Base-by-base conservation (phyloP, 176 grass and related monocot genomes). In the Alloteropsis semialata region DNA sequence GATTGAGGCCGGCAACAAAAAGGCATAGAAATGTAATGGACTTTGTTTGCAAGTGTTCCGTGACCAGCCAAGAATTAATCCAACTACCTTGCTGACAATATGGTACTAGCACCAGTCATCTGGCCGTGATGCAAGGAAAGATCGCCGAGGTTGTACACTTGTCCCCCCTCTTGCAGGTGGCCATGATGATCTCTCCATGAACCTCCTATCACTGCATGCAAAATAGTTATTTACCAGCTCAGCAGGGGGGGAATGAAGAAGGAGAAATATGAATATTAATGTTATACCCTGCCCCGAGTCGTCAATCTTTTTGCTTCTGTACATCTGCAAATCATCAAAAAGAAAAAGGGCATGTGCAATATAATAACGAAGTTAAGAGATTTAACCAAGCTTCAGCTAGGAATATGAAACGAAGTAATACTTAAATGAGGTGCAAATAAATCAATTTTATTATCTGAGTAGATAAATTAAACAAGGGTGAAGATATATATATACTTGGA, bases 291-390 rank as follows among this genome's bases (percentile, higher is more conserved):
- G 89, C 24, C 89, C 89, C 0, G 89, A 91, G 10, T 87, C 89
- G 15, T 91, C 89, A 5, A 94, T 82, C 81, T 91, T 91, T 74
- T 91, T 94, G 81, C 92, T 89, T 53, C 92, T 89, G 16, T 94
- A 94, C 92, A 94, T 94, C 92, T 94, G 80, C 41, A 64, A 80
- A 87, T 22, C 37, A 39, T 67, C 22, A 22, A 24, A 10, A n/a
- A 32, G 9, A 15, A 49, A 32, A 39, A 43, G 6, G 55, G 6
- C n/a, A n/a, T n/a, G n/a, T n/a, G n/a, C 10, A 0, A 74, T 18
- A 54, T 55, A 32, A 9, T 37, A 32, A 9, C 24, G 10, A 37
- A 75, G 24, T 6, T 33, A 11, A 15, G 1, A 74, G 9, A 50
- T 39, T 15, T 49, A 46, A 38, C 17, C 53, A 34, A 62, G 11